Evolutionary conservation across 176 grass and related monocot species (phyloP).

Genomic region (Ananas comosus): DNA sequence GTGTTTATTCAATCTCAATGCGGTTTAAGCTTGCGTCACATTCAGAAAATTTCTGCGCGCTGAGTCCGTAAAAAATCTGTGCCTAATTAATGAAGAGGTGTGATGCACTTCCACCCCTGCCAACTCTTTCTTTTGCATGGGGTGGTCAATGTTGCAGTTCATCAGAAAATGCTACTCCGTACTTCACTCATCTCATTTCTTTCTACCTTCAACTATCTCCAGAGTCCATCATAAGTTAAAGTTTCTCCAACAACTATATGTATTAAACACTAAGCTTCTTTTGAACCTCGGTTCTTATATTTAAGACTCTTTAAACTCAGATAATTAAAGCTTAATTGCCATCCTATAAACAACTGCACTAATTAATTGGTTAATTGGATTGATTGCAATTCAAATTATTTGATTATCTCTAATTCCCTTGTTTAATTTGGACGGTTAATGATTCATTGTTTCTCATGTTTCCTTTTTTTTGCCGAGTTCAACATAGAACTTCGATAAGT

Average conservation of each 20-base stretch:
- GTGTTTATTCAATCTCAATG: no score
- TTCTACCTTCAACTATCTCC: background rate
- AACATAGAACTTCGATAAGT: no score
- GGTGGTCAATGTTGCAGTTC: constrained; percentile 47
- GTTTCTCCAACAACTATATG: background rate
- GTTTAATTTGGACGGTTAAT: no score
- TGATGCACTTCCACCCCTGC: constrained; percentile 3
- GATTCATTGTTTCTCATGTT: no score
- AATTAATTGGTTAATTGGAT: no score
- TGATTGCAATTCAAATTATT: no score
- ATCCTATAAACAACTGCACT: no score
- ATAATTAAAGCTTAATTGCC: constrained; percentile 7
- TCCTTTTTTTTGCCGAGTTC: no score
- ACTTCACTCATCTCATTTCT: constrained; percentile 3
- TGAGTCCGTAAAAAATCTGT: background rate
- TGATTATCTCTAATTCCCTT: no score
- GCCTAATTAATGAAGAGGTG: background rate
- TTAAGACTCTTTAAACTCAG: background rate
- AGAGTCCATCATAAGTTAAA: background rate
- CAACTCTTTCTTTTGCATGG: background rate
- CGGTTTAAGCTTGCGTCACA: no score
- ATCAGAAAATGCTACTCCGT: constrained; percentile 35
- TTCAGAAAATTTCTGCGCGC: background rate
- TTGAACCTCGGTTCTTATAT: constrained; percentile 14
- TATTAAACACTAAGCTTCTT: background rate